These are phyloP conservation scores for Cystofilobasidium capitatum DNA, from an alignment of 768 basidiomycete species.

Conservation along the genomic window DNA sequence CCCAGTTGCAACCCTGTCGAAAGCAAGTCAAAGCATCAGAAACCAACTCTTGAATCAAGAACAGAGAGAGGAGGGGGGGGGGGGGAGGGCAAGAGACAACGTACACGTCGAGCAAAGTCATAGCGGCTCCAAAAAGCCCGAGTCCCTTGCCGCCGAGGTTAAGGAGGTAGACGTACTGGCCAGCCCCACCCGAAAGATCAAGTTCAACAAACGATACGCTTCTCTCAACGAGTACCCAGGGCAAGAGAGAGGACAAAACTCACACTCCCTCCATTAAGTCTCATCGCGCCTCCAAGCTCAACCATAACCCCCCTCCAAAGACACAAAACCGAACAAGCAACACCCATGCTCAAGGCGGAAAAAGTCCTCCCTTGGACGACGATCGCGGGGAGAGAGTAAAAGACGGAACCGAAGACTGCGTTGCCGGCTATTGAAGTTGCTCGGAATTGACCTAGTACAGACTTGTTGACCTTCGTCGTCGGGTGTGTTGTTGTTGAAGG, in stretches of 20 bases:
- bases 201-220: background rate
- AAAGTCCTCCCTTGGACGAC: conserved; percentile 46
- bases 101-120: conserved; percentile 58
- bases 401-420: conserved; percentile 56
- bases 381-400: conserved; percentile 51
- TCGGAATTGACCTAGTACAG: conserved; percentile 50
- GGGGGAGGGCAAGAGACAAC: background rate
- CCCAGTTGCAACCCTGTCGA: conserved; percentile 47
- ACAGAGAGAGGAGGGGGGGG: background rate
- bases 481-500: conserved; percentile 35
- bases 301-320: conserved; percentile 67
- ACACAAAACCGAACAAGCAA: conserved; percentile 55
- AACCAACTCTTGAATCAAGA: background rate
- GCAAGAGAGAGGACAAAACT: background rate
- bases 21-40: background rate
- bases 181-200: conserved; percentile 50
- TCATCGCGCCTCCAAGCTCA: conserved; percentile 60
- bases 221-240: background rate
- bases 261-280: conserved; percentile 56
- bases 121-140: conserved; percentile 56
- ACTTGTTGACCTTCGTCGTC: conserved; percentile 36
- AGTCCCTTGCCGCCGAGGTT: conserved; percentile 54
- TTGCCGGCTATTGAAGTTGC: conserved; percentile 46
- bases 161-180: conserved; percentile 32
- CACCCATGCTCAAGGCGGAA: conserved; percentile 58